These are phyloP conservation scores for Collybia nuda DNA, from an alignment of 768 basidiomycete genomes.

Conservation along the genomic window DNA sequence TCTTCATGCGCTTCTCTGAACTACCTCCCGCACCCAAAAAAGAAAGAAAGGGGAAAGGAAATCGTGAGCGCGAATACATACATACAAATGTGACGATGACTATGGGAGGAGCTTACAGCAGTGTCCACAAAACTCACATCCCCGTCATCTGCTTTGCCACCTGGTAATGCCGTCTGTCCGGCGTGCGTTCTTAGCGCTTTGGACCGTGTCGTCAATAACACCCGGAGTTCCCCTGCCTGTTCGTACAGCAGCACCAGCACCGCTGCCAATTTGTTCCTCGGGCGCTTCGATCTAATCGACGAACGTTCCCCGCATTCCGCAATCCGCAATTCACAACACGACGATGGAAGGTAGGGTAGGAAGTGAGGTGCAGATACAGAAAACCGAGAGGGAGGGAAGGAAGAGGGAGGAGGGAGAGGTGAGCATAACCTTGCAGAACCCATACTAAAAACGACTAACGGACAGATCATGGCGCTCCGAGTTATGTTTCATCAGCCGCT, in stretches of 20 bases:
- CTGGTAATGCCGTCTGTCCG: slow-evolving; percentile 82
- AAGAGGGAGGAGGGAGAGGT: slow-evolving; percentile 23
- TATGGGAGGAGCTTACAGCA: slow-evolving; percentile 49
- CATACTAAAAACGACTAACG: slow-evolving; percentile 31
- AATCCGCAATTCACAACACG: no score
- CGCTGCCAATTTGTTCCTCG: slow-evolving; percentile 53
- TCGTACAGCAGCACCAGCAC: slow-evolving; percentile 83
- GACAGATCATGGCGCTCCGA: slow-evolving; percentile 50
- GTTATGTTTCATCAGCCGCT: slow-evolving; percentile 34
- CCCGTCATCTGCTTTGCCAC: slow-evolving; percentile 70
- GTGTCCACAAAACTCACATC: slow-evolving; percentile 67
- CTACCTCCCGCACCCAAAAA: slow-evolving; percentile 32
- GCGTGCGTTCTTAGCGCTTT: slow-evolving; percentile 73
- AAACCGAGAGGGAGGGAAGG: slow-evolving; percentile 21
- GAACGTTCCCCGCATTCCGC: no score
- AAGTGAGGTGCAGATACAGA: no score
- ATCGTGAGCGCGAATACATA: background rate
- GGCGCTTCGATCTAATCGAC: no score
- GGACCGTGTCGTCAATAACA: slow-evolving; percentile 85
- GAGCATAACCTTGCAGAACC: slow-evolving; percentile 12
- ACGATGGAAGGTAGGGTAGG: no score
- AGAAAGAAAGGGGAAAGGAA: no score
- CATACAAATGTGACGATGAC: background rate
- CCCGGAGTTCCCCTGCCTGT: slow-evolving; percentile 59
- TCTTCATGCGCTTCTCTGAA: slow-evolving; percentile 86